These are phyloP conservation scores for Alternaria angustiovoidea DNA, from an alignment of 2,329 filamentous ascomycete genomes.

Conservation along the genomic window DNA sequence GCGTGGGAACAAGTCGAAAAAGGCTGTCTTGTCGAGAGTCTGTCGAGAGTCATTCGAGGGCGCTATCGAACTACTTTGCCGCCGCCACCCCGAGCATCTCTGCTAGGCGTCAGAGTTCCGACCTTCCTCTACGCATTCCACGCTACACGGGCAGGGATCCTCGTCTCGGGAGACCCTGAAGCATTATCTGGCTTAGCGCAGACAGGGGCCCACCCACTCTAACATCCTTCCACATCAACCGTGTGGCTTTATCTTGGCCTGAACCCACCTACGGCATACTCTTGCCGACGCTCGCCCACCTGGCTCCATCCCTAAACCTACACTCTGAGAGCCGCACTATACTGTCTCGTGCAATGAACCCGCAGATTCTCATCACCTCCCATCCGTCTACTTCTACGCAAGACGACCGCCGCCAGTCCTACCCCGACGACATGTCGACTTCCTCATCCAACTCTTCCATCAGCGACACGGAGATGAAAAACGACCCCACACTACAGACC, in stretches of 20 bases:
- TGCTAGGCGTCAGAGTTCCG: background rate
- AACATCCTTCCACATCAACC: slow-evolving; percentile 36
- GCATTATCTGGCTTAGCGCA: slow-evolving; percentile 12
- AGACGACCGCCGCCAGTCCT: slow-evolving; percentile 34
- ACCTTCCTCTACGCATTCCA: slow-evolving; percentile 3
- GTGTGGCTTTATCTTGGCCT: slow-evolving; percentile 18
- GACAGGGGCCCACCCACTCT: slow-evolving; percentile 22
- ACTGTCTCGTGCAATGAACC: slow-evolving; percentile 29
- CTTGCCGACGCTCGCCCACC: slow-evolving; percentile 31
- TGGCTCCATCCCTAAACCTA: slow-evolving; percentile 24
- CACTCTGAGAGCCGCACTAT: slow-evolving; percentile 23
- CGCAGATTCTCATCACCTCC: slow-evolving; percentile 32
- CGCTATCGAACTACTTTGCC: slow-evolving; percentile 8
- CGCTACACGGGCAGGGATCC: slow-evolving; percentile 26
- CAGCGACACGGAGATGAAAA: slow-evolving; percentile 46
- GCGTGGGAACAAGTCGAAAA: background rate
- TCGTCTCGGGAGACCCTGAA: slow-evolving; percentile 19
- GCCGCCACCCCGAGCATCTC: slow-evolving; percentile 11
- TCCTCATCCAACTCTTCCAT: slow-evolving; percentile 57
- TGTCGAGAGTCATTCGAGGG: background rate
- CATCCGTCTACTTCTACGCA: slow-evolving; percentile 37
- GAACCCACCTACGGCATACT: slow-evolving; percentile 25
- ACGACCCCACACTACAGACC: slow-evolving; percentile 58
- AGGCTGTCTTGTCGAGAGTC: no score
- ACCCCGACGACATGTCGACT: slow-evolving; percentile 50